Evolutionary conservation across 352 stramenopile genomes (phyloP).

Genomic region (Globisporangium parvum): DNA sequence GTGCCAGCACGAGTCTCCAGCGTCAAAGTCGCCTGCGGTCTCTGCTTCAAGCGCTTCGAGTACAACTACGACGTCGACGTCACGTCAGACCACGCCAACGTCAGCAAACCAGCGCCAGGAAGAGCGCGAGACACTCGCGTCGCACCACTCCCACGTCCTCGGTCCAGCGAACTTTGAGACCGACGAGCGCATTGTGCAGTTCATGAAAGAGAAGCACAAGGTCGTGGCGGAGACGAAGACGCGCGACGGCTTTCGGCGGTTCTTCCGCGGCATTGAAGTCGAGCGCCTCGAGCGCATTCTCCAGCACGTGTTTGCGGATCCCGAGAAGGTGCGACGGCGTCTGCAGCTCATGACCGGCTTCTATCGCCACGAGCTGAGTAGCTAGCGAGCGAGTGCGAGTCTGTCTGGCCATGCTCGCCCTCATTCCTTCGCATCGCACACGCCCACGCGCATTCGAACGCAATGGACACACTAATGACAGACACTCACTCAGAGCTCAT

Average conservation of each 20-base stretch:
- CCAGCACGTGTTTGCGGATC: constrained; percentile 36
- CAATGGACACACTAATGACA: no score
- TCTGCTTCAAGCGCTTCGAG: not conserved
- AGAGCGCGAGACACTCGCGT: constrained; percentile 6
- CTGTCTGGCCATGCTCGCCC: not conserved
- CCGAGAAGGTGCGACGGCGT: constrained; percentile 49
- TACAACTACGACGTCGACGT: not conserved
- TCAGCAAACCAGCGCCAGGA: constrained; percentile 6
- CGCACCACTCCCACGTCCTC: constrained; percentile 7
- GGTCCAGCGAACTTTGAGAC: constrained; percentile 36
- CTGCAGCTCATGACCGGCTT: constrained; percentile 66
- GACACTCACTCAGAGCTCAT: no score
- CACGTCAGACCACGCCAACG: not conserved
- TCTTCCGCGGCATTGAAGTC: constrained; percentile 53
- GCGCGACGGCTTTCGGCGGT: constrained; percentile 61
- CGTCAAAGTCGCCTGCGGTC: constrained; percentile 7
- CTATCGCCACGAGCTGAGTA: constrained; percentile 24
- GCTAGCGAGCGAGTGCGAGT: constrained; percentile 1
- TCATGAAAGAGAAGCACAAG: constrained; percentile 43
- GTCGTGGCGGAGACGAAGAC: constrained; percentile 52
- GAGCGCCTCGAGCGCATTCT: constrained; percentile 44
- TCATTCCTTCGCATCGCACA: no score
- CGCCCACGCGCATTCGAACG: no score
- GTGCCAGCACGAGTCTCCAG: constrained; percentile 26
- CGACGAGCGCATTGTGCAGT: constrained; percentile 42